Evolutionary conservation across 1,284 basidiomycete genomes (phyloP).

Genomic region (Blastosporella zonata): DNA sequence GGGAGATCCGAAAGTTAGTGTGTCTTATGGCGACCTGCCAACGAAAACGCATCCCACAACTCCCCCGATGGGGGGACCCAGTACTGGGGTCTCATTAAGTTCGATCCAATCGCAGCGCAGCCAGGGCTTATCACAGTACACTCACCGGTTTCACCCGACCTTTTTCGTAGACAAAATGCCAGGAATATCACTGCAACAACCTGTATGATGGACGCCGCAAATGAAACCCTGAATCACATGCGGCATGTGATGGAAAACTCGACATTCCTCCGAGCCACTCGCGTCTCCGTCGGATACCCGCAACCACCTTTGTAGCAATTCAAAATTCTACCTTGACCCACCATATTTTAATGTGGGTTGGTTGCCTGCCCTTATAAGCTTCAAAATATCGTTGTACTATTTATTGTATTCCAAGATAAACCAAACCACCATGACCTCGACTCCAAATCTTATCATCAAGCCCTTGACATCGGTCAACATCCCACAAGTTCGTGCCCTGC

Average conservation of each 20-base stretch:
- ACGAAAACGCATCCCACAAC: conserved; percentile 38
- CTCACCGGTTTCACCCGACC: conserved; percentile 22
- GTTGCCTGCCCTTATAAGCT: conserved; percentile 2
- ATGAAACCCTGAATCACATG: conserved; percentile 16
- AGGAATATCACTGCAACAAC: neutral
- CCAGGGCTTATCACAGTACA: conserved; percentile 10
- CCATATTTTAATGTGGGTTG: neutral
- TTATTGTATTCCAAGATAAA: neutral
- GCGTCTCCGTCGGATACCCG: conserved; percentile 19
- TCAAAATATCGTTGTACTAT: neutral
- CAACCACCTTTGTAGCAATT: too few relatives aligned
- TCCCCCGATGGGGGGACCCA: conserved; percentile 31
- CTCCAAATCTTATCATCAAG: conserved; percentile 19
- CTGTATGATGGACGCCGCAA: neutral
- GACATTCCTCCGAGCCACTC: conserved; percentile 1
- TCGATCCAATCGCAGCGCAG: neutral
- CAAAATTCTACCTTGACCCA: neutral
- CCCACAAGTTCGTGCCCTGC: conserved; percentile 39
- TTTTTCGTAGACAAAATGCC: neutral
- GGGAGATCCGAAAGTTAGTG: conserved; percentile 9
- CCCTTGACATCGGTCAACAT: conserved; percentile 38
- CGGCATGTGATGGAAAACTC: conserved; percentile 10
- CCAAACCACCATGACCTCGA: conserved; percentile 3
- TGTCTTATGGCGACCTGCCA: conserved; percentile 31
- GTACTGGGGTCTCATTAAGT: conserved; percentile 6